Percentiles rank a stretch among this genome's conserved stretches.
Evolutionary conservation across 495 filamentous ascomycete species (phyloP).

Genomic region (Acidiella bohemica): DNA sequence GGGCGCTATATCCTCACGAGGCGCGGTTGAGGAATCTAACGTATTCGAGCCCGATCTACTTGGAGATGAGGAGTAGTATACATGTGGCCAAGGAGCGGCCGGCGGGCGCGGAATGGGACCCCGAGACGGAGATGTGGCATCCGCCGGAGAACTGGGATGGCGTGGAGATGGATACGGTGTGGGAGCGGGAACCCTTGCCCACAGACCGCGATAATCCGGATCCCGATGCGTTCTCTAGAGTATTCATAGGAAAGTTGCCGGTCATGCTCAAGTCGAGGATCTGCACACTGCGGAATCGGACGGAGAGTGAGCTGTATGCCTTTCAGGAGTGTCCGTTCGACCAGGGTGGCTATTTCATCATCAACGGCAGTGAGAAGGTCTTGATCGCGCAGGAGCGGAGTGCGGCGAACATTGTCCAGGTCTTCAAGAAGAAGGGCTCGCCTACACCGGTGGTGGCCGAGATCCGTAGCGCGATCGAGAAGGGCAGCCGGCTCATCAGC

Average conservation of each 20-base stretch:
- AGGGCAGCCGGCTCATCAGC: constrained; percentile 84
- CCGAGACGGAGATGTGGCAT: constrained; percentile 22
- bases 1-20: constrained; percentile 74
- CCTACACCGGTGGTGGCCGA: constrained; percentile 86
- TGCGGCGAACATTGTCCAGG: constrained; percentile 94
- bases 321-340: constrained; percentile 96
- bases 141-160: constrained; percentile 28
- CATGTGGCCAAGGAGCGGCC: constrained; percentile 67
- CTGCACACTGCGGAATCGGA: constrained; percentile 70
- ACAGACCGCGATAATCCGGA: constrained; percentile 11
- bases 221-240: constrained; percentile 34
- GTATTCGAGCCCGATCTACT: constrained; percentile 81
- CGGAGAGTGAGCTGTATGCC: constrained; percentile 66
- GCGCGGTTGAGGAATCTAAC: constrained; percentile 89
- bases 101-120: constrained; percentile 39
- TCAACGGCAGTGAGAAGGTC: constrained; percentile 99
- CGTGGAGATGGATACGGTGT: constrained; percentile 36
- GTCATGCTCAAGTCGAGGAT: constrained; percentile 96
- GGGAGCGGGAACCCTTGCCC: constrained; percentile 37
- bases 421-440: constrained; percentile 92
- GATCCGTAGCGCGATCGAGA: constrained; percentile 91
- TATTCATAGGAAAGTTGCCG: constrained; percentile 86
- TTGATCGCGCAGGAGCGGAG: constrained; percentile 94
- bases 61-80: constrained; percentile 66
- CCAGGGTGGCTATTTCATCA: constrained; percentile 95